Percentiles rank a stretch among this genome's conserved stretches.
Evolutionary conservation across 768 basidiomycete genomes (phyloP).

Genomic region (Hemileccinum rubropunctum): DNA sequence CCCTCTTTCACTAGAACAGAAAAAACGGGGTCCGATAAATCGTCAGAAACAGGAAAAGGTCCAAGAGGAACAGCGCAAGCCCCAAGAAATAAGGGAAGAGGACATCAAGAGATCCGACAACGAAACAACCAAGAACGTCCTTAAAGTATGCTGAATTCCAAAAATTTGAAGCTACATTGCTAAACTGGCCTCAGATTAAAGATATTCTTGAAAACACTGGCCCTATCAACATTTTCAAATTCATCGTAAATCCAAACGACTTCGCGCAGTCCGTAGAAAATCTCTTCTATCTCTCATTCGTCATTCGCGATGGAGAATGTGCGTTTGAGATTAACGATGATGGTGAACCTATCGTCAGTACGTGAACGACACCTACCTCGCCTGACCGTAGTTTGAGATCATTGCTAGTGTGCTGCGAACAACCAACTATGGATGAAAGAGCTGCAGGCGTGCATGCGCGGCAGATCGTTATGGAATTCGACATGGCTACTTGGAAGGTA

Average conservation of each 20-base stretch:
- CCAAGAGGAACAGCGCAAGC: conserved; percentile 63
- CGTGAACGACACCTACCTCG: conserved; percentile 23
- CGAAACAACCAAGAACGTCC: conserved; percentile 87
- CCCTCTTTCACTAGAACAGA: conserved; percentile 83
- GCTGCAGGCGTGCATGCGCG: conserved; percentile 62
- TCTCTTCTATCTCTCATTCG: conserved; percentile 91
- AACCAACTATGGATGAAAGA: conserved; percentile 64
- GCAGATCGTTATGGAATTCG: conserved; percentile 91
- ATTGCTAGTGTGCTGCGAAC: conserved; percentile 56
- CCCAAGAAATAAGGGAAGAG: conserved; percentile 78
- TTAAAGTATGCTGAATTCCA: conserved; percentile 47
- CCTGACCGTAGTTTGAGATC: background rate
- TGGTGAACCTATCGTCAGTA: conserved; percentile 76
- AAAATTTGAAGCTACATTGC: background rate
- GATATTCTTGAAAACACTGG: conserved; percentile 50
- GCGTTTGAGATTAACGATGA: conserved; percentile 66
- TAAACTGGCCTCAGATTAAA: conserved; percentile 47
- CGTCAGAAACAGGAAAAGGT: conserved; percentile 71
- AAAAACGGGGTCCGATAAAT: conserved; percentile 60
- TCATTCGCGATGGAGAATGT: conserved; percentile 82
- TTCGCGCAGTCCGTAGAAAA: conserved; percentile 97
- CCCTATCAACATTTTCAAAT: conserved; percentile 75
- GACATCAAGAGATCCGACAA: conserved; percentile 83
- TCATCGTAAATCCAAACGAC: conserved; percentile 85
- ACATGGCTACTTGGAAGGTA: conserved; percentile 88